Evolutionary conservation across 176 grass and related monocot species (phyloP).

Genomic region (Avena atlantica): DNA sequence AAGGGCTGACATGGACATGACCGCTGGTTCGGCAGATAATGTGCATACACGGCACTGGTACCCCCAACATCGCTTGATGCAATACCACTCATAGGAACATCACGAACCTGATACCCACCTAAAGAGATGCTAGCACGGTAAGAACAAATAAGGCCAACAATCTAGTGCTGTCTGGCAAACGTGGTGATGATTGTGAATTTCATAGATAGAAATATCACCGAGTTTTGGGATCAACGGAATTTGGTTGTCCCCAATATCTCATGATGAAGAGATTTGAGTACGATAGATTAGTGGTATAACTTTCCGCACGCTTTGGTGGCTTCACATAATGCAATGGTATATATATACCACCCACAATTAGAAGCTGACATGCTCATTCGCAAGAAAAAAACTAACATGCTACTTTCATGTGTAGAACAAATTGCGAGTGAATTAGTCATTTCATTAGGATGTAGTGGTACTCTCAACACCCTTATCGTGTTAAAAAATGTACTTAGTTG

Average conservation of each 20-base stretch:
- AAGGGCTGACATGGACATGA: no score
- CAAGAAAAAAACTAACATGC: neutral
- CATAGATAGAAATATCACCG: neutral
- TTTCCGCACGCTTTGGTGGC: no score
- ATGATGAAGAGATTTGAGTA: neutral
- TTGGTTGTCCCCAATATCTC: neutral
- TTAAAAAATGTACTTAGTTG: no score
- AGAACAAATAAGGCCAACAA: neutral
- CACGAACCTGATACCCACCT: neutral
- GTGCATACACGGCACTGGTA: neutral
- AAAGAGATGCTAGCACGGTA: neutral
- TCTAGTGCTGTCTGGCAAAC: accelerated
- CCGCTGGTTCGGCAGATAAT: neutral
- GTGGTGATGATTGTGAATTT: neutral
- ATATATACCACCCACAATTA: neutral
- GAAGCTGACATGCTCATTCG: no score
- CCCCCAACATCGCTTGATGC: neutral
- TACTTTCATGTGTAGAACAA: neutral
- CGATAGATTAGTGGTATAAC: neutral
- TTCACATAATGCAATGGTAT: neutral
- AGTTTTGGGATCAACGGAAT: neutral
- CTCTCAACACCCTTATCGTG: neutral
- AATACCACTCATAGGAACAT: neutral
- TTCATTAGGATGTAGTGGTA: neutral
- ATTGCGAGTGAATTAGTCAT: neutral